Base-by-base conservation (phyloP, 805 yeast species). In the Kluyveromyces starmeri region DNA sequence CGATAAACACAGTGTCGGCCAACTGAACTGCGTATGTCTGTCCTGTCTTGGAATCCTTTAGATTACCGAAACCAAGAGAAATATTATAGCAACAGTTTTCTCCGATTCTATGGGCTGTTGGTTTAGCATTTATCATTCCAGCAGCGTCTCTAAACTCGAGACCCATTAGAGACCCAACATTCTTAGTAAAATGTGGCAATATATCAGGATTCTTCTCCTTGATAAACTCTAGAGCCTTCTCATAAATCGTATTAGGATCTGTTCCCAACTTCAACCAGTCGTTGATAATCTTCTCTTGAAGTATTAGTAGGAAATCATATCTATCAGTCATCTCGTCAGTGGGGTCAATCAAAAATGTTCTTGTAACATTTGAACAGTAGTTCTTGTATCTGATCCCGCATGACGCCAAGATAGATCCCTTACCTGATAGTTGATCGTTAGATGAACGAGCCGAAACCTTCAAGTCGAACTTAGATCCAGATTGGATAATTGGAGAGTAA, bases 281-380 rank as follows among this genome's bases (percentile, higher is more conserved):
- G 5, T 50, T 42, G 9, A 78, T 53, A n/a, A 84, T 71, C 50
- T 75, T 73, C 28, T 67, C 65, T 61, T 89, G 95, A 28, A 86
- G 68, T 32, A 68, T 68, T 37, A 83, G 58, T 45, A 88, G 64
- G 48, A 83, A 75, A 41, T 81, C 89, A 58, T 89, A 89, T 56
- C 83, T 80, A 35, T 67, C 62, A 45, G 82, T 89, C 67, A 84
- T 77, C 43, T 76, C 80, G 34, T 74, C 71, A 4, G 94, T 70
- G 8, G 96, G 96, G 54, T 84, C 95, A 50, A 89, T 83, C 54
- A 89, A 67, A 48, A 83, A 89, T 1, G 96, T 83, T 58, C 97
- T 72, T 7, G 81, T 88, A 30, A 89, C 64, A 48, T 83, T 84
- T 5, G 96, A 82, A 56, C 95, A 84, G 60, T 89, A 89, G 29